Percentiles rank a stretch among this genome's conserved stretches.
Conservation (phyloP, 2,329 filamentous ascomycete genomes). For the Amphichorda felina region DNA sequence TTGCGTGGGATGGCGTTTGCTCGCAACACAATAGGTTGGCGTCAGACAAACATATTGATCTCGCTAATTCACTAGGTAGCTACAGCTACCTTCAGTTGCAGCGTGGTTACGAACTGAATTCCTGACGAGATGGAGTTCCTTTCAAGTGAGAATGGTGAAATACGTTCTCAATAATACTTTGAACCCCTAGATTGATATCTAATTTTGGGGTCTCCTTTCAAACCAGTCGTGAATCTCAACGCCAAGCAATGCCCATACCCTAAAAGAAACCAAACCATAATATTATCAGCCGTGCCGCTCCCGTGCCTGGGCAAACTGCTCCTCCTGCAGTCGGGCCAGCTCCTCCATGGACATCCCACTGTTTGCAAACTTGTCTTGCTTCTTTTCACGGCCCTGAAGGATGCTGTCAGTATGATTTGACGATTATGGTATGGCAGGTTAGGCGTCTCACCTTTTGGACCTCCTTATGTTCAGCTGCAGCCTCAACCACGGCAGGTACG, state of each 20-base stretch:
- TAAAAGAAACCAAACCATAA: background rate
- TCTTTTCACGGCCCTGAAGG: conserved; percentile 89
- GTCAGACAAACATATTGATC: too few relatives aligned
- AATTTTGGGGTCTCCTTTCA: too few relatives aligned
- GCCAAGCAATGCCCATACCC: background rate
- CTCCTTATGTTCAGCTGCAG: conserved; percentile 86
- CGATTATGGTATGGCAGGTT: background rate
- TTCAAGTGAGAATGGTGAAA: too few relatives aligned
- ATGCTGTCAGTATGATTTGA: background rate
- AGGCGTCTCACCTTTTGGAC: conserved; percentile 63
- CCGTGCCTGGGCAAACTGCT: conserved; percentile 71
- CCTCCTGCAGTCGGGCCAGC: conserved; percentile 76
- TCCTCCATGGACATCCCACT: conserved; percentile 89
- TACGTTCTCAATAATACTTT: too few relatives aligned
- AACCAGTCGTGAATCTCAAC: too few relatives aligned
- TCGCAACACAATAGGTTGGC: too few relatives aligned
- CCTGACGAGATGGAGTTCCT: too few relatives aligned
- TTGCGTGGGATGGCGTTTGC: too few relatives aligned
- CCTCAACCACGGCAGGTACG: conserved; percentile 74
- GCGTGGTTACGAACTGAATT: too few relatives aligned
- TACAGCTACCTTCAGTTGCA: too few relatives aligned
- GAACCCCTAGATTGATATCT: too few relatives aligned
- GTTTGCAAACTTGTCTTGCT: conserved; percentile 92
- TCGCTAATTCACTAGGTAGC: too few relatives aligned
- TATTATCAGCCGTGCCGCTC: conserved; percentile 16